Conservation (phyloP, 768 basidiomycete genomes). For the Boletus coccyginus region DNA sequence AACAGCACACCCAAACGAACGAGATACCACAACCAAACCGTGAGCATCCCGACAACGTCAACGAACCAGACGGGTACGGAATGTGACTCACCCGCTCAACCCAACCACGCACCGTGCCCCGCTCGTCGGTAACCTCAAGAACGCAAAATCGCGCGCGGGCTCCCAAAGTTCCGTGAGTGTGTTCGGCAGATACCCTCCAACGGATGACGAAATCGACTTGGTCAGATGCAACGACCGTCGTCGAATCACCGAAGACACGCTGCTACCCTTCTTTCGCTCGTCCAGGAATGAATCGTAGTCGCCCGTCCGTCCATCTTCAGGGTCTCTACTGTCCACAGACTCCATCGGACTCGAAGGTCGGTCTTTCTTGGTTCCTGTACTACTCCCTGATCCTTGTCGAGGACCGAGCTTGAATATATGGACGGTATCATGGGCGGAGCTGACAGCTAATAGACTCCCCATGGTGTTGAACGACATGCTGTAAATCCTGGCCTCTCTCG, state of each 20-base stretch:
- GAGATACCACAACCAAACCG: background rate
- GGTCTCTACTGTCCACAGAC: slow-evolving; percentile 61
- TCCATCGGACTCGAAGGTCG: slow-evolving; percentile 58
- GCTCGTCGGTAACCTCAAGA: slow-evolving; percentile 72
- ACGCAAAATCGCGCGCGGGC: slow-evolving; percentile 92
- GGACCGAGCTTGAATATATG: slow-evolving; percentile 88
- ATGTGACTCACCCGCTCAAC: slow-evolving; percentile 70
- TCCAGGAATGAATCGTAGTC: slow-evolving; percentile 88
- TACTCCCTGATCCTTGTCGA: slow-evolving; percentile 26
- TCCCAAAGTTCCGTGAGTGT: slow-evolving; percentile 97
- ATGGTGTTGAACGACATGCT: slow-evolving; percentile 84
- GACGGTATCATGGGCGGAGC: slow-evolving; percentile 90
- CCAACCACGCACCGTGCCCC: slow-evolving; percentile 87
- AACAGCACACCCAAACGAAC: background rate
- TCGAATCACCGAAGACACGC: slow-evolving; percentile 63
- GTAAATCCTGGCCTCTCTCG: slow-evolving; percentile 81
- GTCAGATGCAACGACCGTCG: slow-evolving; percentile 74
- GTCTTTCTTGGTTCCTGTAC: slow-evolving; percentile 21
- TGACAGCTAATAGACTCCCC: slow-evolving; percentile 82
- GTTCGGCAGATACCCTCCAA: slow-evolving; percentile 84
- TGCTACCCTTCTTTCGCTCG: slow-evolving; percentile 58
- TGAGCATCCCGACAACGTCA: background rate
- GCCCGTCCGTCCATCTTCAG: slow-evolving; percentile 52
- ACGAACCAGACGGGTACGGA: background rate
- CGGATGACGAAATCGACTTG: slow-evolving; percentile 69